Conservation (phyloP, 2,329 filamentous ascomycete genomes). For the Arthrobotrys iridis region DNA sequence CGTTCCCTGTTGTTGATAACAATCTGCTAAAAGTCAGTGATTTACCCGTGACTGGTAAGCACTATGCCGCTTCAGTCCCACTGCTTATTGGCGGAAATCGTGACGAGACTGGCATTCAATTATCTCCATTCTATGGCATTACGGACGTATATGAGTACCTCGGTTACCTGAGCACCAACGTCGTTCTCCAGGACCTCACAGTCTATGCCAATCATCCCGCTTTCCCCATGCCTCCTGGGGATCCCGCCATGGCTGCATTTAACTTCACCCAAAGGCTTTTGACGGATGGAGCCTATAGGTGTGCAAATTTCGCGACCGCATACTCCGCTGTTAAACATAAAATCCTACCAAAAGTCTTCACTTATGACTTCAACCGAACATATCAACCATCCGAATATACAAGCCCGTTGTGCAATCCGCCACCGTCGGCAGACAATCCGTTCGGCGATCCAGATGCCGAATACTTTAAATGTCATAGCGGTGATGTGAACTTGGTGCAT, state of each 20-base stretch:
- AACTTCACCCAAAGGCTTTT: conserved; percentile 60
- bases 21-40: conserved; percentile 58
- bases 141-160: conserved; percentile 57
- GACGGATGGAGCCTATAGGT: conserved; percentile 61
- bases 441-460: conserved; percentile 61
- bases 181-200: conserved; percentile 56
- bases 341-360: conserved; percentile 60
- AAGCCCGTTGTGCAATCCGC: conserved; percentile 60
- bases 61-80: conserved; percentile 58
- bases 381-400: conserved; percentile 61
- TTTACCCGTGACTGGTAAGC: conserved; percentile 58
- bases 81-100: conserved; percentile 62
- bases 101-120: conserved; percentile 61
- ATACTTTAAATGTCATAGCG: conserved; percentile 63
- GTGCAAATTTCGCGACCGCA: conserved; percentile 60
- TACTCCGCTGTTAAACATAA: conserved; percentile 59
- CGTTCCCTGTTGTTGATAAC: conserved; percentile 58
- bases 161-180: conserved; percentile 33
- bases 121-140: conserved; percentile 58
- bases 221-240: conserved; percentile 46
- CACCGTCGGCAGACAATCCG: conserved; percentile 58
- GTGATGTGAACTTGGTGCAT: conserved; percentile 62
- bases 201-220: conserved; percentile 51
- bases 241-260: conserved; percentile 58
- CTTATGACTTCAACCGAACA: conserved; percentile 63